Evolutionary conservation across 129 eudicot species (phyloP).

Genomic region (Arctium minus): DNA sequence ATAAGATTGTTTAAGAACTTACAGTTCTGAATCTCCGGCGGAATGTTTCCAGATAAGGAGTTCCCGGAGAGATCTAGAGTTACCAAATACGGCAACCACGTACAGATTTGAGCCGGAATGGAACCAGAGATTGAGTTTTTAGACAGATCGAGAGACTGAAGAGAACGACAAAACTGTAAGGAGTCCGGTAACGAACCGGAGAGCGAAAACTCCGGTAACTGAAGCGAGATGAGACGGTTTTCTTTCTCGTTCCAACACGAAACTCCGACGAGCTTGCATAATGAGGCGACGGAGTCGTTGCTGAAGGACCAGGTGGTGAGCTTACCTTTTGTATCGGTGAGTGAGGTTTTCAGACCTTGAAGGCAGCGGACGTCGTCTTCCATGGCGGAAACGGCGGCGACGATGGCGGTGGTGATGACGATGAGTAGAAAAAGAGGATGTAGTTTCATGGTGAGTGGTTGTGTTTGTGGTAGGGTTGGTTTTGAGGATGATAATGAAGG

Average conservation of each 20-base stretch:
- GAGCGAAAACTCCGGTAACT: conserved; percentile 49
- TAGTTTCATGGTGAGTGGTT: conserved; percentile 13
- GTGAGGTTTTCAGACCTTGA: conserved; percentile 46
- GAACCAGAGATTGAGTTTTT: conserved; percentile 54
- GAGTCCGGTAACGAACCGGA: conserved; percentile 56
- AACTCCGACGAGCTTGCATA: conserved; percentile 59
- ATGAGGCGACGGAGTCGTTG: conserved; percentile 44
- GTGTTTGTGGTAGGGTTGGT: not conserved
- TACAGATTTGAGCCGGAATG: conserved; percentile 56
- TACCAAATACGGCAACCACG: conserved; percentile 74
- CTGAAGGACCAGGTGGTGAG: conserved; percentile 57
- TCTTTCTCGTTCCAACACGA: conserved; percentile 81
- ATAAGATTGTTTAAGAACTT: conserved; percentile 54
- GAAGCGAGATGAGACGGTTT: conserved; percentile 50
- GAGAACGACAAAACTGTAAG: conserved; percentile 52
- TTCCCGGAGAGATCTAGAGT: conserved; percentile 69
- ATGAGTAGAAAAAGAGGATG: not conserved
- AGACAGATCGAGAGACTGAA: conserved; percentile 68
- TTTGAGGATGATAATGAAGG: not conserved
- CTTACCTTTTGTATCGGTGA: conserved; percentile 38
- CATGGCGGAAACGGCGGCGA: conserved; percentile 23
- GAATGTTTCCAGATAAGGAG: conserved; percentile 50
- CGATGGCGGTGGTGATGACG: not conserved
- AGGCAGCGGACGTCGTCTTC: conserved; percentile 72
- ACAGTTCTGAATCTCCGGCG: conserved; percentile 49